Base-by-base conservation (phyloP, 2,329 filamentous ascomycete genomes). In the Paecilomyces variotii region DNA sequence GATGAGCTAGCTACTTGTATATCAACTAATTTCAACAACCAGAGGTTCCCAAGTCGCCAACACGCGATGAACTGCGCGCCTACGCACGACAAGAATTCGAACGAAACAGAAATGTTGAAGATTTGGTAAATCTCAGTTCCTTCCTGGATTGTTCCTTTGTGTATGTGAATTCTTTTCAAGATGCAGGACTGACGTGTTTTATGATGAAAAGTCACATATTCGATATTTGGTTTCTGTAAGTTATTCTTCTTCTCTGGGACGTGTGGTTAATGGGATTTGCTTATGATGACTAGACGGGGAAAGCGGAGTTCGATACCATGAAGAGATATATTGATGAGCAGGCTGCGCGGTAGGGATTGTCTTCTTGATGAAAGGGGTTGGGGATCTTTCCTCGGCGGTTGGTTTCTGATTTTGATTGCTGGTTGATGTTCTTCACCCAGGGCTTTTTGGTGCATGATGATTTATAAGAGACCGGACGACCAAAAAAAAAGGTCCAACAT, bases 251-350 rank as follows among this genome's bases (percentile, higher is more conserved):
- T 25, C n/a, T 3, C 14, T 3, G 11, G 27, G 32, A 54, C 28
- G n/a, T 24, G 28, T 54, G 14, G n/a, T 30, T 14, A 6, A 14
- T 5, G 10, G 27, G n/a, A 39, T 54, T 35, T 26, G 26, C 4
- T 57, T 25, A 62, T 64, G 53, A 64, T 11, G 27, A 30, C 26
- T 50, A 76, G 70, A 78, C 76, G 14, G 77, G 77, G 2, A 79
- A 79, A 61, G 64, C 76, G 1, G 77, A 79, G 60, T 79, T 78
- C 54, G 74, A 79, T 57, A 74, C 70, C 3, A 78, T 79, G 75
- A 73, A 67, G 57, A 70, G 77, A 45, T 78, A 79, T 66, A 74
- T 79, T 28, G 76, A 79, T 57, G 76, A 79, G 63, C 71, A 78
- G 62, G 68, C 70, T 50, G 65, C 64, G 45, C 61, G 65, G 45